Base-by-base conservation (phyloP, 805 yeast species). In the Wickerhamomyces chaumierensis region DNA sequence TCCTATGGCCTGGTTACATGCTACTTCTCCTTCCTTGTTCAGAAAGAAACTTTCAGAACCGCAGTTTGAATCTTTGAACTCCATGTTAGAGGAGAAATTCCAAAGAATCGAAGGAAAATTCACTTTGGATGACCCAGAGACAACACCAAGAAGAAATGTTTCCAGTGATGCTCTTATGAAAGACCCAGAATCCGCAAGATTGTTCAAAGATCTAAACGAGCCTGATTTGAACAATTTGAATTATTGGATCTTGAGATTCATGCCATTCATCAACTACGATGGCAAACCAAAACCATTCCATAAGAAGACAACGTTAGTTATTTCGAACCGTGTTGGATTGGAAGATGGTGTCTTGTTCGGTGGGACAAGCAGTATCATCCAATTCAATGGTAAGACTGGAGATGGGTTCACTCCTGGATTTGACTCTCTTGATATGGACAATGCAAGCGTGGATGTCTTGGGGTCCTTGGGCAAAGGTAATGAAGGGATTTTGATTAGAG, bases 1-100 rank as follows among this genome's bases (percentile, higher is more conserved):
- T 42, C 95, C 96, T 2, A 86, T 82, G 72, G 94, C 94, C 0
- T 88, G 96, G 96, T 63, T 85, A 45, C 68, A 72, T 31, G 62
- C 72, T 0, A 52, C 60, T 34, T 71, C 86, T 1, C 56, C 56
- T 1, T 63, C 68, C 45, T 58, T 29, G 46, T 48, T 14, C 49
- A 53, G 11, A 55, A 51, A n/a, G n/a, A n/a, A n/a, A n/a, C n/a
- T n/a, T n/a, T n/a, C n/a, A n/a, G n/a, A n/a, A n/a, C n/a, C n/a
- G n/a, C n/a, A n/a, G n/a, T n/a, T n/a, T n/a, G n/a, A n/a, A n/a
- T n/a, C n/a, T 45, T 34, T 38, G 4, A 32, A 44, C 1, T 29
- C 18, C 3, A 41, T 41, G 1, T 38, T 37, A 36, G 19, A 56
- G 53, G 31, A 42, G 52, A 27, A 36, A 31, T 8, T 33, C 31